Evolutionary conservation across 345 rosid species (phyloP).

Genomic region (Turnera subulata): DNA sequence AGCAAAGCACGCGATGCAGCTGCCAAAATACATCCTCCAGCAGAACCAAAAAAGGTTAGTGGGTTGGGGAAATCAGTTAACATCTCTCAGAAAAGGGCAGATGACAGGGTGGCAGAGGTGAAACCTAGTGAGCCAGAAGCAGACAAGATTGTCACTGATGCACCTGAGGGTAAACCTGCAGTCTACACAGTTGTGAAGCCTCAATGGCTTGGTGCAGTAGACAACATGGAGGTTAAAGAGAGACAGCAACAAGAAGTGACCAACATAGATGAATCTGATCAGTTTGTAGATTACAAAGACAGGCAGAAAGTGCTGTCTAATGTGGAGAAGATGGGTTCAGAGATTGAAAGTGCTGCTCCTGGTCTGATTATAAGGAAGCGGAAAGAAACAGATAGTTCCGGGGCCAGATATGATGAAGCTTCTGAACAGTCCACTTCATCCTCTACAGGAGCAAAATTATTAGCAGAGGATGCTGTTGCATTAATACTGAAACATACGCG

Average conservation of each 20-base stretch:
- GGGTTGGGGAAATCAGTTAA: conserved; percentile 29
- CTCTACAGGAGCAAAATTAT: conserved; percentile 42
- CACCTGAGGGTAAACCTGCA: conserved; percentile 34
- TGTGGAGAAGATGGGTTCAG: conserved; percentile 20
- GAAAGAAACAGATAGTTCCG: conserved; percentile 44
- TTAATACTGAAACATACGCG: conserved; percentile 71
- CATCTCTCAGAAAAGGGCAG: conserved; percentile 22
- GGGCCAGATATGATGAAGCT: conserved; percentile 24
- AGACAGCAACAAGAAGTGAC: conserved; percentile 31
- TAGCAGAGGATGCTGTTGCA: conserved; percentile 84
- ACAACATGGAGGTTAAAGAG: conserved; percentile 40
- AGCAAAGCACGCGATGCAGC: conserved; percentile 30
- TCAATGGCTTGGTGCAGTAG: conserved; percentile 94
- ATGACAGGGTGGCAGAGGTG: conserved; percentile 7
- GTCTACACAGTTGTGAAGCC: conserved; percentile 59
- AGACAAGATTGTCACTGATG: conserved; percentile 29
- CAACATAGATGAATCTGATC: conserved; percentile 39
- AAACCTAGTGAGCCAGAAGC: conserved; percentile 35
- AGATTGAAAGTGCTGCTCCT: conserved; percentile 47
- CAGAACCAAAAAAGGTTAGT: conserved; percentile 31
- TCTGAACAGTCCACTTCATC: conserved; percentile 31
- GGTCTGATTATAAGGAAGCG: conserved; percentile 87
- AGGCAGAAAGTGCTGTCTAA: conserved; percentile 48
- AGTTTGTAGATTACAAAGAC: conserved; percentile 85
- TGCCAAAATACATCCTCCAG: conserved; percentile 25